These are phyloP conservation scores for Boletus rufocinnamomeus DNA, from an alignment of 768 basidiomycete species.

Conservation along the genomic window DNA sequence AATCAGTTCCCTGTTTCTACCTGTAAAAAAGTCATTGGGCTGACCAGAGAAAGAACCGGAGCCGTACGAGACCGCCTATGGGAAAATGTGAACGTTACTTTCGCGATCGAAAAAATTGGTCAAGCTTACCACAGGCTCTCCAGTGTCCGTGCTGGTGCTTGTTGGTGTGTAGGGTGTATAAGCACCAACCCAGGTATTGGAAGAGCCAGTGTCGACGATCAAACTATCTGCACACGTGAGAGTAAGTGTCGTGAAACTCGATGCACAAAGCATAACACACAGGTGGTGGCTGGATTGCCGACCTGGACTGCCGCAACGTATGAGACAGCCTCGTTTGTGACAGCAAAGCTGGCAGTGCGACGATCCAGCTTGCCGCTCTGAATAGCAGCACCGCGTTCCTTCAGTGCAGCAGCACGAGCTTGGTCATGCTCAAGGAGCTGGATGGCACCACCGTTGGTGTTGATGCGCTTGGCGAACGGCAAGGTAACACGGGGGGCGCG, in stretches of 20 bases:
- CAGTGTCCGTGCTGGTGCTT: slow-evolving; percentile 49
- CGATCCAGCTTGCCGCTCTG: slow-evolving; percentile 18
- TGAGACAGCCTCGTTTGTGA: slow-evolving; percentile 45
- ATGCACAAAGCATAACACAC: slow-evolving; percentile 34
- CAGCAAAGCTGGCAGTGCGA: slow-evolving; percentile 33
- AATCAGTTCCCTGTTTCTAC: not conserved
- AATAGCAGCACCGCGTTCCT: slow-evolving; percentile 40
- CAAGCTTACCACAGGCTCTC: slow-evolving; percentile 47
- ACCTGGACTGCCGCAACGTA: slow-evolving; percentile 46
- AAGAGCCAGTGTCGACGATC: slow-evolving; percentile 61
- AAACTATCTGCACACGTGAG: slow-evolving; percentile 45
- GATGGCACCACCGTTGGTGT: slow-evolving; percentile 46
- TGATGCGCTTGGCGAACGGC: slow-evolving; percentile 56
- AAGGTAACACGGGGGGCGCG: slow-evolving; percentile 45
- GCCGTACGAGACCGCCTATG: slow-evolving; percentile 59
- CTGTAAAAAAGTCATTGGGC: not conserved
- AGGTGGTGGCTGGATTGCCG: slow-evolving; percentile 55
- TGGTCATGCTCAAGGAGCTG: slow-evolving; percentile 55
- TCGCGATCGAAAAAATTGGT: not conserved
- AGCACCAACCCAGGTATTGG: slow-evolving; percentile 76
- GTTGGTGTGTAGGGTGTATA: slow-evolving; percentile 45
- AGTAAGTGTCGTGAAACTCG: not conserved
- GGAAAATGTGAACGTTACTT: not conserved
- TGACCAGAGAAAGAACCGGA: slow-evolving; percentile 60
- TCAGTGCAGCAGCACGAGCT: slow-evolving; percentile 48